Percentiles rank a stretch among this genome's conserved stretches.
Conservation (phyloP, 2,329 filamentous ascomycete genomes). For the Colletotrichum australisinense region DNA sequence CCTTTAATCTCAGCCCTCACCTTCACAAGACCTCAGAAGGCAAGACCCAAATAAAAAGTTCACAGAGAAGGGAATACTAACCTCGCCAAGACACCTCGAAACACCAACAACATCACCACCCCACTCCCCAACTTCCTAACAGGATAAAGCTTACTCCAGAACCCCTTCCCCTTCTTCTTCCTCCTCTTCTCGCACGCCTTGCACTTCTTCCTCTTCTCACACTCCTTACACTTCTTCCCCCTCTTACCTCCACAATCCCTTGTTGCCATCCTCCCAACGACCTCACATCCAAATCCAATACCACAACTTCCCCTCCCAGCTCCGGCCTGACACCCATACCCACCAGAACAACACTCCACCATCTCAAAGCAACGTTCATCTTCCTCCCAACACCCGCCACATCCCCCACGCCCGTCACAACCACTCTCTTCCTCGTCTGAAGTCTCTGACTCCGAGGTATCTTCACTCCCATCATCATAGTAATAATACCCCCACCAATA, state of each 20-base stretch:
- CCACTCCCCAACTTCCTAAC: conserved; percentile 5
- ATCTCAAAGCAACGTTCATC: conserved; percentile 15
- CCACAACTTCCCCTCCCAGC: neutral
- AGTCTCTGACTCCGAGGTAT: neutral
- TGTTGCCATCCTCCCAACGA: neutral
- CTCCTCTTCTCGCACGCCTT: neutral
- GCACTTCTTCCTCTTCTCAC: neutral
- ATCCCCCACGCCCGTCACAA: neutral
- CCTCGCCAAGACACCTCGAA: conserved; percentile 28
- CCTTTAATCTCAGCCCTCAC: too few species aligned
- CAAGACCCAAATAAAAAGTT: neutral
- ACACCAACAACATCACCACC: conserved; percentile 28
- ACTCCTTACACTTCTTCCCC: neutral
- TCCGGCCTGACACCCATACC: neutral
- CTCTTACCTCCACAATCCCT: neutral
- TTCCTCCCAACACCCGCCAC: neutral
- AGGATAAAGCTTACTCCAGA: conserved; percentile 3
- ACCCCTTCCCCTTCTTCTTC: neutral
- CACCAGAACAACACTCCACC: neutral
- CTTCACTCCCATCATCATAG: neutral
- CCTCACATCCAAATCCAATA: neutral
- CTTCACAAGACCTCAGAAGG: neutral
- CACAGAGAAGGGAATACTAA: neutral
- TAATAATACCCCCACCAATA: neutral
- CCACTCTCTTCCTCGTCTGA: neutral